Evolutionary conservation across 1,284 basidiomycete genomes (phyloP).

Genomic region (Puccinia horiana): DNA sequence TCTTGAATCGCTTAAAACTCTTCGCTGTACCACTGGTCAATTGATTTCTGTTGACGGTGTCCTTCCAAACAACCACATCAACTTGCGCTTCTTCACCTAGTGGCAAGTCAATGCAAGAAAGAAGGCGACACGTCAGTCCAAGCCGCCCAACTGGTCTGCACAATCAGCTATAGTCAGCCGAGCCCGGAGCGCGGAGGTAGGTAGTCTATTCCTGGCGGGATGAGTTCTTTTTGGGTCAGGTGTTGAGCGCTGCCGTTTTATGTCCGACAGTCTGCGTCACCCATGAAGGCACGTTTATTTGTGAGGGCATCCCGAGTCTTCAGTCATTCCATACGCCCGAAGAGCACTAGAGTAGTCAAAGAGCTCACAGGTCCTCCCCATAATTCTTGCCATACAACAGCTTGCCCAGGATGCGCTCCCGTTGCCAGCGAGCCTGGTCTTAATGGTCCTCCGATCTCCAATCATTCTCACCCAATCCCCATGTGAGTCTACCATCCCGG

Average conservation of each 20-base stretch:
- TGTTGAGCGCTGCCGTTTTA: not conserved
- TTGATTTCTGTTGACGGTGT: not conserved
- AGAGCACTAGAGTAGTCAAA: not conserved
- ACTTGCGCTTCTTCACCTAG: not conserved
- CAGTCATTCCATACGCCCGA: not conserved
- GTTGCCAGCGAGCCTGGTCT: not conserved
- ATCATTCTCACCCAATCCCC: not conserved
- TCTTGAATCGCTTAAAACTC: not conserved
- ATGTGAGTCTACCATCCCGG: not conserved
- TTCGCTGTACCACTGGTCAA: not conserved
- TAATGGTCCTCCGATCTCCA: not conserved
- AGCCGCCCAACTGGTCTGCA: not conserved
- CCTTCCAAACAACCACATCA: not conserved
- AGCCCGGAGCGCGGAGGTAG: constrained; percentile 9
- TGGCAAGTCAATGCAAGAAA: constrained; percentile 18
- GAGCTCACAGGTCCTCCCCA: not conserved
- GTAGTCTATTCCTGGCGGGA: not conserved
- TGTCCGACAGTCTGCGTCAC: constrained; percentile 14
- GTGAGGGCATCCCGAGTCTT: constrained; percentile 4
- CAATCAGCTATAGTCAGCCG: constrained; percentile 11
- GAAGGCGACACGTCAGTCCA: not conserved
- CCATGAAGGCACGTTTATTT: constrained; percentile 2
- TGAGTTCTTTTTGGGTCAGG: not conserved
- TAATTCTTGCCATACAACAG: not conserved
- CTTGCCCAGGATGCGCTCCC: not conserved